These are phyloP conservation scores for Dillenia suffruticosa DNA, from an alignment of 164 flowering plant genomes.

Conservation along the genomic window DNA sequence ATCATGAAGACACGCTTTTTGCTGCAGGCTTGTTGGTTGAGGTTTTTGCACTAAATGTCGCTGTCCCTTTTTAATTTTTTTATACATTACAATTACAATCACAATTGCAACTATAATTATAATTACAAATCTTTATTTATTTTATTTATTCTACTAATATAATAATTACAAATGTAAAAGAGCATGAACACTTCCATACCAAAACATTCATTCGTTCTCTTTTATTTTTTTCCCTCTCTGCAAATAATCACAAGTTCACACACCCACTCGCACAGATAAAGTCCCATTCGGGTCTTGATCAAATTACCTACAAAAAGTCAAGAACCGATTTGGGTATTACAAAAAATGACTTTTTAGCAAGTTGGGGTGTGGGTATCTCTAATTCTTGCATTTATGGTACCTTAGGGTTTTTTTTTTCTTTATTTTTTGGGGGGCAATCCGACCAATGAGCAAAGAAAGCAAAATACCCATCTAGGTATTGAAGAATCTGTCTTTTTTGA, in stretches of 20 bases:
- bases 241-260: neutral
- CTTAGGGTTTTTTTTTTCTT: too few species aligned
- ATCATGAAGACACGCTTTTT: conserved; percentile 21
- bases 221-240: conserved; percentile 21
- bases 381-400: too few species aligned
- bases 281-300: conserved; percentile 10
- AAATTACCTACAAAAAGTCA: neutral
- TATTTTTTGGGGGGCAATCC: too few species aligned
- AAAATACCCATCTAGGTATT: conserved; percentile 6
- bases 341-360: too few species aligned
- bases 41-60: conserved; percentile 9
- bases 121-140: neutral
- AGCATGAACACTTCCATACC: neutral
- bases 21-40: conserved; percentile 12
- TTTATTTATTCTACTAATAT: neutral
- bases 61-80: neutral
- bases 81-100: neutral
- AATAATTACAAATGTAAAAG: neutral
- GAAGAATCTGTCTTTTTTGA: conserved; percentile 8
- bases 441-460: neutral
- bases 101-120: neutral
- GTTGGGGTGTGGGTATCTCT: too few species aligned
- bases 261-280: neutral
- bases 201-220: conserved; percentile 40
- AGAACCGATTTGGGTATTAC: too few species aligned